Evolutionary conservation across 345 rosid genomes (phyloP), one percentile per base, ranked within the genome.

Genomic region (Eucalyptus cloeziana): DNA sequence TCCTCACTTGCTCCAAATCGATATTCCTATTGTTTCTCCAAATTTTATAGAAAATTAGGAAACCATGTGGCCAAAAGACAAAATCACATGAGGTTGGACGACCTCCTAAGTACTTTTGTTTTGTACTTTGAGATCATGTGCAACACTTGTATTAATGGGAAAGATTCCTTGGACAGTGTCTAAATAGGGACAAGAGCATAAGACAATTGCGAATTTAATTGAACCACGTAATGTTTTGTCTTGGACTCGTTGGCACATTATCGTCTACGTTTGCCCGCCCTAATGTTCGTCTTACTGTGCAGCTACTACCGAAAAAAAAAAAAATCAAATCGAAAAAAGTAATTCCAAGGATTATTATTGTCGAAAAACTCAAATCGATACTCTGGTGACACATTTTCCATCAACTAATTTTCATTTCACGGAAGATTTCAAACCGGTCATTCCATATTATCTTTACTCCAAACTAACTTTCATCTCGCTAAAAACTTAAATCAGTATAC

Each of bases 361-460:
- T 13, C 4, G 0, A 13, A 62, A n/a, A n/a, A n/a, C 10, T 15
- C 40, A 7, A 67, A 7, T 3, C 1, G 6, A 67, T n/a, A 15
- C 10, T 31, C 12, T 67, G 1, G 4, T 16, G 6, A 52, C 24
- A 52, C 56, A 7, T 7, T 0, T 52, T 0, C 9, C 22, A 51
- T 3, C 56, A 17, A 51, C 22, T 51, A 17, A 17, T 51, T 17
- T 17, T 51, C 56, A 51, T 51, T 51, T 1, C 9, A 51, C 1
- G 0, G 56, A 51, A 51, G 8, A 51, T 51, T 8, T 15, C 22
- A 8, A 31, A 15, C 10, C 1, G 3, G 5, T 67, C 6, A 5
- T 9, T 7, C 3, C 16, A 67, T 31, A 19, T 1, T 4, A 0
- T 7, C 10, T 67, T n/a, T n/a, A n/a, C 19, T 16, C 19, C 10